Conservation (phyloP, 768 basidiomycete genomes). For the Lactifluus piperatus region DNA sequence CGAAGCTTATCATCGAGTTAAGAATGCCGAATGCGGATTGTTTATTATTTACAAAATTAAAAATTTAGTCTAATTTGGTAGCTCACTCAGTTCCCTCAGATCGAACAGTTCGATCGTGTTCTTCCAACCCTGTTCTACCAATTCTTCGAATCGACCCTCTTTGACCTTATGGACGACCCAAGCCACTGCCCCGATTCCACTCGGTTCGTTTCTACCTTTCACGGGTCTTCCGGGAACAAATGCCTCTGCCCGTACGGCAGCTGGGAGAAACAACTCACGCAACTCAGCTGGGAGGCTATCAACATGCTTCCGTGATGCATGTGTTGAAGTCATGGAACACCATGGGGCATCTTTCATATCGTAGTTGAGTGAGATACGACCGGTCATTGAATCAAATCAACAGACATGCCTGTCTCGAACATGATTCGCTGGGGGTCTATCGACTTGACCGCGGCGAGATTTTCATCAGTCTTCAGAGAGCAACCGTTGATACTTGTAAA, state of each 20-base stretch:
- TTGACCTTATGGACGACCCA: slow-evolving; percentile 53
- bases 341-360: slow-evolving; percentile 51
- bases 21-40: no score
- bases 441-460: slow-evolving; percentile 43
- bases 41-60: no score
- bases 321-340: slow-evolving; percentile 61
- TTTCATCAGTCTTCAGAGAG: slow-evolving; percentile 62
- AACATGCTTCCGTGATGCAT: slow-evolving; percentile 48
- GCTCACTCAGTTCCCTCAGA: slow-evolving; percentile 22
- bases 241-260: slow-evolving; percentile 44
- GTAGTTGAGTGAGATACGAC: neutral
- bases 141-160: slow-evolving; percentile 41
- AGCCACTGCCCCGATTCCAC: slow-evolving; percentile 55
- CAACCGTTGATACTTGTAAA: slow-evolving; percentile 58
- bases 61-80: neutral
- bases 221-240: slow-evolving; percentile 52
- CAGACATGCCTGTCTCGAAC: slow-evolving; percentile 59
- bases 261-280: slow-evolving; percentile 43
- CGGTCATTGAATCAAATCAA: neutral
- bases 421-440: slow-evolving; percentile 55
- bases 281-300: slow-evolving; percentile 39
- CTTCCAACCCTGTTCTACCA: slow-evolving; percentile 49
- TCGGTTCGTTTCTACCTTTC: slow-evolving; percentile 74
- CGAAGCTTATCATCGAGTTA: neutral
- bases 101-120: slow-evolving; percentile 58